A percentile compares a stretch with the other conserved stretches of the same genome.
Conservation (phyloP, 495 filamentous ascomycete species). For the Neurospora sp. region DNA sequence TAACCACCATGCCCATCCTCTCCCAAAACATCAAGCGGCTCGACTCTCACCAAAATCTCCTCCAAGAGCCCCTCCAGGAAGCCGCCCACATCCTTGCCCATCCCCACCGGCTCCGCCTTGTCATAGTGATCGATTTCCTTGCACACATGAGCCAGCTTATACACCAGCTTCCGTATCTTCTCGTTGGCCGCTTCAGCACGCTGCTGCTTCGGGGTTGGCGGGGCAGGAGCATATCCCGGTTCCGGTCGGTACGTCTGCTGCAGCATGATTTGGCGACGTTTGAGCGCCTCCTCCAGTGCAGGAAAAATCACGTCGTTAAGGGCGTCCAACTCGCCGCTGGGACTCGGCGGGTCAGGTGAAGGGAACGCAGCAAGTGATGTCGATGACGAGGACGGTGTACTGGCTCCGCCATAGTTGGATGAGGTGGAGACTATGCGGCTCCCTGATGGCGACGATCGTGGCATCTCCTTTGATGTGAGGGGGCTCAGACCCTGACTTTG, state of each 20-base stretch:
- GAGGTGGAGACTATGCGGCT: conserved; percentile 2
- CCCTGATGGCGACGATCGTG: conserved; percentile 6
- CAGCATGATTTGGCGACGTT: conserved; percentile 60
- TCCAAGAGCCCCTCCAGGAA: conserved; percentile 90
- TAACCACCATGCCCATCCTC: conserved; percentile 14
- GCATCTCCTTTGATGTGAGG: conserved; percentile 16
- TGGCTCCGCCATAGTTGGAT: background rate
- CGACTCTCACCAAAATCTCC: conserved; percentile 87
- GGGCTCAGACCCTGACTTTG: conserved; percentile 3
- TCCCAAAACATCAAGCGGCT: conserved; percentile 57
- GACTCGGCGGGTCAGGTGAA: conserved; percentile 33
- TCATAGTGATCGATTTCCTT: conserved; percentile 83
- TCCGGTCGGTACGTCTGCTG: conserved; percentile 42
- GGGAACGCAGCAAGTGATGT: conserved; percentile 28
- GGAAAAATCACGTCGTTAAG: conserved; percentile 80
- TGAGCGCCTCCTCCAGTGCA: conserved; percentile 78
- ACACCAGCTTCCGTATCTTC: conserved; percentile 64
- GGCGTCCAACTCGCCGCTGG: conserved; percentile 45
- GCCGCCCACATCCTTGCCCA: conserved; percentile 77
- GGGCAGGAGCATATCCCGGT: conserved; percentile 15
- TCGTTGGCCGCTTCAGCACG: conserved; percentile 69
- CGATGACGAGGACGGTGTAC: conserved; percentile 2
- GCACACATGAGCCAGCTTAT: conserved; percentile 66
- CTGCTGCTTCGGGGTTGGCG: conserved; percentile 42
- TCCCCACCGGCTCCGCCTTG: conserved; percentile 69